Evolutionary conservation across 768 basidiomycete genomes (phyloP).

Genomic region (Coprinellus aureogranulatus): DNA sequence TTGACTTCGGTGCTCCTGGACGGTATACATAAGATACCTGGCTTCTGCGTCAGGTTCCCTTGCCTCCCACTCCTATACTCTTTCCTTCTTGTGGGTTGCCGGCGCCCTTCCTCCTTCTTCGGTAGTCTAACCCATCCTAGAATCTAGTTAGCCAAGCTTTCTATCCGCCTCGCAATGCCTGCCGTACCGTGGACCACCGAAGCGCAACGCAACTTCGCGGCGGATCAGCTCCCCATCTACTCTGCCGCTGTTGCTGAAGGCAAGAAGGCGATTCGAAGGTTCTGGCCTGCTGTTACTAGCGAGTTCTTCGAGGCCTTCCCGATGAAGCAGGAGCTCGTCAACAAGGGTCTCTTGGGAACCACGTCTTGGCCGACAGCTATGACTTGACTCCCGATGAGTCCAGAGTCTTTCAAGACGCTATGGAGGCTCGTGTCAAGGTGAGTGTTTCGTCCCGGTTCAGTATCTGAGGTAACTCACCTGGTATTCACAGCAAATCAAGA

Average conservation of each 20-base stretch:
- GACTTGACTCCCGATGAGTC: neutral
- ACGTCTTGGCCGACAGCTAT: neutral
- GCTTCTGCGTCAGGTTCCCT: too few relatives aligned
- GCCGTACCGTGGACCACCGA: neutral
- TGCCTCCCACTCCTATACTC: too few relatives aligned
- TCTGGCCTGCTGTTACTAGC: neutral
- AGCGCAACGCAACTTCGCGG: neutral
- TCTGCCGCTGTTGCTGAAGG: neutral
- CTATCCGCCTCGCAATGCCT: neutral
- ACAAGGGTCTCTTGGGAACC: neutral
- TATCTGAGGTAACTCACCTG: neutral
- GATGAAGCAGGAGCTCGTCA: neutral
- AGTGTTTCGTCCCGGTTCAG: neutral
- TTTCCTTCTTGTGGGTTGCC: too few relatives aligned
- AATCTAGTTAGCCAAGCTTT: too few relatives aligned
- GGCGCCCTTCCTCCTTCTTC: too few relatives aligned
- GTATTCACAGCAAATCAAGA: neutral
- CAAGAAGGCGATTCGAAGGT: neutral
- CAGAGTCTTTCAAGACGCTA: neutral
- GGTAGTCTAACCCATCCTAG: too few relatives aligned
- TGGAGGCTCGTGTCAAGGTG: neutral
- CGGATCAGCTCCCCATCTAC: neutral
- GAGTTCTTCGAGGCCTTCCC: neutral
- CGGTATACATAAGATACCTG: too few relatives aligned
- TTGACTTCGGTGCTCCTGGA: too few relatives aligned